A percentile compares a stretch with the other conserved stretches of the same genome.
phyloP scores from a whole-genome alignment of 2,329 filamentous ascomycete species.

The Colletotrichum plurivorum region DNA sequence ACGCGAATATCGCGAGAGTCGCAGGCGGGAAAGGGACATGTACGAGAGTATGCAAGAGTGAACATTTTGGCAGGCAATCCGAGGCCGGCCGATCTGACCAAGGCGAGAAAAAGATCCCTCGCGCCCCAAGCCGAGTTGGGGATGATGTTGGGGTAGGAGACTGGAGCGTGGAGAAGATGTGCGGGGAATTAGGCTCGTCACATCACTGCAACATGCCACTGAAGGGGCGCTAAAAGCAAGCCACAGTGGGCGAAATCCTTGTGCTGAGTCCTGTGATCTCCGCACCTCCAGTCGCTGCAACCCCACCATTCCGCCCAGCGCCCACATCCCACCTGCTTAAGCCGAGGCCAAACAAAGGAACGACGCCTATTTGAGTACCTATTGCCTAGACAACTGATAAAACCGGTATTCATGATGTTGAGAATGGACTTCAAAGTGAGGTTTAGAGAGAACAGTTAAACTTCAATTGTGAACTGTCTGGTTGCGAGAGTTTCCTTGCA shows the following conservation, averaged over 20 bases:
- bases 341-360: not conserved
- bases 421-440: too few species aligned
- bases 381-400: too few species aligned
- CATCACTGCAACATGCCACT: conserved; percentile 8
- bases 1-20: not conserved
- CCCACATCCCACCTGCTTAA: not conserved
- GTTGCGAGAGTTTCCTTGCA: too few species aligned
- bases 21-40: not conserved
- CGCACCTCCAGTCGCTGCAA: conserved; percentile 14
- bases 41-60: not conserved
- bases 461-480: too few species aligned
- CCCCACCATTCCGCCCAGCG: not conserved
- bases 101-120: not conserved
- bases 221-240: conserved; percentile 6
- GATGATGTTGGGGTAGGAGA: conserved; percentile 12
- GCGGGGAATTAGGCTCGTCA: conserved; percentile 24
- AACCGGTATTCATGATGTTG: too few species aligned
- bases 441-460: too few species aligned
- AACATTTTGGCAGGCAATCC: conserved; percentile 4
- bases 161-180: conserved; percentile 25
- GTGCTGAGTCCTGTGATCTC: conserved; percentile 19
- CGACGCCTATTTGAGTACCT: not conserved
- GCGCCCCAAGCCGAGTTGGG: conserved; percentile 2
- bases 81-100: not conserved
- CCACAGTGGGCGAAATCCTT: conserved; percentile 21